Conservation (phyloP, 257 asterid species). For the Orobanche coerulescens region DNA sequence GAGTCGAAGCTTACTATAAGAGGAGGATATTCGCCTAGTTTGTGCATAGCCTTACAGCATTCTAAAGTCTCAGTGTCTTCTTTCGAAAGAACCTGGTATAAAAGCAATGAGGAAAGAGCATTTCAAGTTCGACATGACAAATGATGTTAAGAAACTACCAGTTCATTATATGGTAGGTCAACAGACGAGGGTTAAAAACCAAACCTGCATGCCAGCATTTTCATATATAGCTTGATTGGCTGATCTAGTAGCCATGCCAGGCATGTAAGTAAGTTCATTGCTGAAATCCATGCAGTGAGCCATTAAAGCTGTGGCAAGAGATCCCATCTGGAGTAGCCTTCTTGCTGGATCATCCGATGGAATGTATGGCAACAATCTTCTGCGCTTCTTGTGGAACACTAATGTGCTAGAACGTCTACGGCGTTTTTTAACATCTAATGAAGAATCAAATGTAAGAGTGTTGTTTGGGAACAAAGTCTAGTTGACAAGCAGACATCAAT, state of each 20-base stretch:
- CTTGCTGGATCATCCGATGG: conserved; percentile 47
- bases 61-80: conserved; percentile 60
- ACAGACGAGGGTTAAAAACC: conserved; percentile 7
- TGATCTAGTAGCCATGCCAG: conserved; percentile 62
- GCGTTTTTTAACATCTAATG: conserved; percentile 52
- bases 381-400: conserved; percentile 60
- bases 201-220: conserved; percentile 91
- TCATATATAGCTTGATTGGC: conserved; percentile 64
- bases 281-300: conserved; percentile 57
- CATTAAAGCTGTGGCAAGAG: conserved; percentile 71
- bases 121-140: background rate
- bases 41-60: conserved; percentile 47
- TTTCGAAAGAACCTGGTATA: conserved; percentile 55
- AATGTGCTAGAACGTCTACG: conserved; percentile 48
- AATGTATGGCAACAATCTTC: conserved; percentile 57
- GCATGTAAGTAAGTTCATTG: conserved; percentile 61
- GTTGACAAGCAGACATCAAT: conserved; percentile 4
- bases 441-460: background rate
- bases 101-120: background rate
- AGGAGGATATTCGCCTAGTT: conserved; percentile 71
- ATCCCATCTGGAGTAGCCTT: conserved; percentile 55
- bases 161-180: background rate
- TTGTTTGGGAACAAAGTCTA: background rate
- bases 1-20: conserved; percentile 62
- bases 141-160: background rate